Evolutionary conservation across 2,329 filamentous ascomycete species (phyloP), one percentile per base, ranked within the genome.

Genomic region (Westerdykella sp.): DNA sequence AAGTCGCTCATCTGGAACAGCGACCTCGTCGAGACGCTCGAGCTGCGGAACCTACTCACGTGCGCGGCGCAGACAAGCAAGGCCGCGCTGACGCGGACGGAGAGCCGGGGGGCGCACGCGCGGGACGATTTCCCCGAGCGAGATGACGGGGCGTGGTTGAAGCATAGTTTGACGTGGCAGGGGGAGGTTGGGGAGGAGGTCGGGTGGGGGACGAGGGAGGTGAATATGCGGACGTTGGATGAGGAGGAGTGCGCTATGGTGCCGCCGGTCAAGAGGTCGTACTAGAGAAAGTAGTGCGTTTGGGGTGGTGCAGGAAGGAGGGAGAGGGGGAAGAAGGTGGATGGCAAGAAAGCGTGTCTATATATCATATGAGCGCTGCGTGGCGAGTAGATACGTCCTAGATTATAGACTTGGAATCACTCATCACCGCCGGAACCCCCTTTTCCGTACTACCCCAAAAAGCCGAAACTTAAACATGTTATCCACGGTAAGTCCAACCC

Each of bases 141-240:
- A 2, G 55, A 69, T 45, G 69, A 74, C 49, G 56, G 58, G 22
- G 43, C 57, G 41, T 74, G 70, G 69, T 64, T 74, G 69, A 70
- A 67, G 57, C 72, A 74, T 62, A 73, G 66, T 46, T 44, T 74
- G 46, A 72, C 62, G 16, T 75, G 72, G 72, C 71, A 74, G 57
- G 49, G 42, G 31, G 55, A 50, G 13, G 56, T 67, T 4, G 69
- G 64, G 0, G 60, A 69, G 9, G 60, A 67, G 5, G 70, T 74
- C 1, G 55, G 50, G 46, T 60, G 70, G 48, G 68, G 67, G 23
- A 73, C 67, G 43, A 63, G 72, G 40, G 62, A 45, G 12, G 73
- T 75, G 18, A 55, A 60, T 16, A 64, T 69, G 63, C 50, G 54
- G 25, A 74, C 72, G 11, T 48, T 74, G 50, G 70, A 74, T 63